Conservation (phyloP, 1,139 yeast species). For the Suhomyces taliae region DNA sequence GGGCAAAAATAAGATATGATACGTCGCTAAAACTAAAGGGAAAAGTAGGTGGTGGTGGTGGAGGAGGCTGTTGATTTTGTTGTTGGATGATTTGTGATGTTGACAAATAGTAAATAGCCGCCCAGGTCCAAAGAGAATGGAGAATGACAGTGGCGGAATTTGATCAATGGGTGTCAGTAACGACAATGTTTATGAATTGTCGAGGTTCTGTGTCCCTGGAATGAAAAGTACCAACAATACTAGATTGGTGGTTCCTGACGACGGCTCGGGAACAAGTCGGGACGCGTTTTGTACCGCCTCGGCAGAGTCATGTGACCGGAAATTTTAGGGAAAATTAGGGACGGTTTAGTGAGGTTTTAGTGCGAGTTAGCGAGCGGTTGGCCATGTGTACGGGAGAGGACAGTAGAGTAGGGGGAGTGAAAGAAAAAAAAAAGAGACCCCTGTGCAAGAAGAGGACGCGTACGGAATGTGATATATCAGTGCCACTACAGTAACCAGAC, state of each 20-base stretch:
- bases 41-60: background rate
- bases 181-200: background rate
- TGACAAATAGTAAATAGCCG: background rate
- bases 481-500: too few species aligned
- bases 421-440: too few species aligned
- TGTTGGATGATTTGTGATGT: background rate
- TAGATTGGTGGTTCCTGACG: slow-evolving; percentile 5
- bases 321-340: background rate
- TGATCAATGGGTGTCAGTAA: background rate
- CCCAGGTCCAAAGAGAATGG: background rate
- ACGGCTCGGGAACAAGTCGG: background rate
- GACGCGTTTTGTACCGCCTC: slow-evolving; percentile 15
- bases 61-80: background rate
- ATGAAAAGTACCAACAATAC: slow-evolving; percentile 6
- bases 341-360: too few species aligned
- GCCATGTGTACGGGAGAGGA: too few species aligned
- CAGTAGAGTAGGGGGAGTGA: too few species aligned
- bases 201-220: slow-evolving; percentile 3
- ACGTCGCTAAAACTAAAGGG: too few species aligned
- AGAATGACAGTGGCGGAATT: background rate
- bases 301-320: slow-evolving; percentile 5
- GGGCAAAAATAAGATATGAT: too few species aligned
- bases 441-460: too few species aligned
- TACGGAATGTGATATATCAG: too few species aligned
- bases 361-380: too few species aligned